A percentile compares a stretch with the other conserved stretches of the same genome.
phyloP scores from a whole-genome alignment of 1,284 basidiomycete genomes.

The Taiwanofungus camphoratus region DNA sequence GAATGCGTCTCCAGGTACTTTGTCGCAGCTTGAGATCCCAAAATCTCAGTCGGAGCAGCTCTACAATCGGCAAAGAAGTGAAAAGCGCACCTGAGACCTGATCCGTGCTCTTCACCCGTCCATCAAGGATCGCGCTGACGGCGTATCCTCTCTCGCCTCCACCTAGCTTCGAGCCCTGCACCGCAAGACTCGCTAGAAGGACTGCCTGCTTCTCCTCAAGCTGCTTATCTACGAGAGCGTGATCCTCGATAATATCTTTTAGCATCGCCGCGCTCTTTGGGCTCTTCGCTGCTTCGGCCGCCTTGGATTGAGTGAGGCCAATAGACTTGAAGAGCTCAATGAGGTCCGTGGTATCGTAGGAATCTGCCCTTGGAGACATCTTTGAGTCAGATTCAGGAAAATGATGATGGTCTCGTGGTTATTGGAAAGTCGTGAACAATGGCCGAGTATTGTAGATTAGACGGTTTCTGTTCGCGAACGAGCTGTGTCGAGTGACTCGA shows the following conservation, averaged over 20 bases:
- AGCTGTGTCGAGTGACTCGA: too few relatives aligned
- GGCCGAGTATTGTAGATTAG: not conserved
- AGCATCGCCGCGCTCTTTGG: conserved; percentile 71
- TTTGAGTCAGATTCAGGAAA: too few relatives aligned
- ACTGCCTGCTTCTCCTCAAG: conserved; percentile 81
- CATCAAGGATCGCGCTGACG: conserved; percentile 64
- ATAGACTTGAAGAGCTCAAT: conserved; percentile 75
- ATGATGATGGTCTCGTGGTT: too few relatives aligned
- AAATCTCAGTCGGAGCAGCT: not conserved
- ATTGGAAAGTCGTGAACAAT: not conserved
- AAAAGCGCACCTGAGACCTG: conserved; percentile 72
- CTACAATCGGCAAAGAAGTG: not conserved
- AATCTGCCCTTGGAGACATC: conserved; percentile 32
- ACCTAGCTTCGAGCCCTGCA: conserved; percentile 55
- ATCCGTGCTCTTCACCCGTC: conserved; percentile 76
- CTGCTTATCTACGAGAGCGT: conserved; percentile 41
- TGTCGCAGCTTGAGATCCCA: conserved; percentile 53
- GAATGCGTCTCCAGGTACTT: conserved; percentile 70
- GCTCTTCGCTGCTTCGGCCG: conserved; percentile 78
- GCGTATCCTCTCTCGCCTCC: conserved; percentile 62
- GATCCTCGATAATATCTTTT: conserved; percentile 63
- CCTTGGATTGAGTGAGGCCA: conserved; percentile 75
- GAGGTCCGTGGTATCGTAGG: conserved; percentile 34
- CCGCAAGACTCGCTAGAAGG: conserved; percentile 67
- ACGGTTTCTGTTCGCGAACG: too few relatives aligned